Evolutionary conservation across 2,329 filamentous ascomycete species (phyloP).

Genomic region (Clonostachys sp.): DNA sequence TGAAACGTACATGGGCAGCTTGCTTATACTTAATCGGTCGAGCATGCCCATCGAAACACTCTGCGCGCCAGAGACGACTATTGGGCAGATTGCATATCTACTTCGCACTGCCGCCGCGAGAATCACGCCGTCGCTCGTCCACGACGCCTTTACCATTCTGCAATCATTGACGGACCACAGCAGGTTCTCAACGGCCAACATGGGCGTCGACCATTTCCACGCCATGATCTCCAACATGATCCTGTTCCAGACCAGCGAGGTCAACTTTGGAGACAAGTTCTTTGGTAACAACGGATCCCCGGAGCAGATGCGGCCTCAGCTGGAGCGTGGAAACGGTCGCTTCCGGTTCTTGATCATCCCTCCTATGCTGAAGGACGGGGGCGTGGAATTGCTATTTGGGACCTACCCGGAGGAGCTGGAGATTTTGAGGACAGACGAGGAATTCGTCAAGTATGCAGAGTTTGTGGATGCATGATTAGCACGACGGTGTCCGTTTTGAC

Average conservation of each 20-base stretch:
- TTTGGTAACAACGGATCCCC: constrained; percentile 16
- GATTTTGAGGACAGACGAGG: constrained; percentile 14
- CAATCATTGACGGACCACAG: constrained; percentile 16
- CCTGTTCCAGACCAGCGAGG: constrained; percentile 15
- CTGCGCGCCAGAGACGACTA: constrained; percentile 15
- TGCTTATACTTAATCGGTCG: constrained; percentile 17
- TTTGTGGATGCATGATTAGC: constrained; percentile 10
- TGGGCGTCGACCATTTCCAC: constrained; percentile 16
- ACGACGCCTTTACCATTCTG: constrained; percentile 18
- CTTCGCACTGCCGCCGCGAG: constrained; percentile 14
- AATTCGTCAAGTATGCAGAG: constrained; percentile 15
- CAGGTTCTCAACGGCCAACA: constrained; percentile 13
- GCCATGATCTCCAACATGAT: constrained; percentile 22
- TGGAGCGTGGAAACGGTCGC: constrained; percentile 14
- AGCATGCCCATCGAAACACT: constrained; percentile 14
- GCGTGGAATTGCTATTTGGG: constrained; percentile 18
- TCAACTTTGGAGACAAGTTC: constrained; percentile 16
- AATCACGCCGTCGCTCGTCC: constrained; percentile 15
- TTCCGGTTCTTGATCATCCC: constrained; percentile 18
- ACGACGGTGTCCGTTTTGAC: too few species aligned
- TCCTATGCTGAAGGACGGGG: constrained; percentile 17
- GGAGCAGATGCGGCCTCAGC: constrained; percentile 17
- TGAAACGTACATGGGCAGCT: constrained; percentile 17
- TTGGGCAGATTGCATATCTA: constrained; percentile 13
- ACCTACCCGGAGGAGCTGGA: constrained; percentile 18